These are phyloP conservation scores for Globisporangium heterothallicum DNA, from an alignment of 352 stramenopile genomes.

Conservation along the genomic window DNA sequence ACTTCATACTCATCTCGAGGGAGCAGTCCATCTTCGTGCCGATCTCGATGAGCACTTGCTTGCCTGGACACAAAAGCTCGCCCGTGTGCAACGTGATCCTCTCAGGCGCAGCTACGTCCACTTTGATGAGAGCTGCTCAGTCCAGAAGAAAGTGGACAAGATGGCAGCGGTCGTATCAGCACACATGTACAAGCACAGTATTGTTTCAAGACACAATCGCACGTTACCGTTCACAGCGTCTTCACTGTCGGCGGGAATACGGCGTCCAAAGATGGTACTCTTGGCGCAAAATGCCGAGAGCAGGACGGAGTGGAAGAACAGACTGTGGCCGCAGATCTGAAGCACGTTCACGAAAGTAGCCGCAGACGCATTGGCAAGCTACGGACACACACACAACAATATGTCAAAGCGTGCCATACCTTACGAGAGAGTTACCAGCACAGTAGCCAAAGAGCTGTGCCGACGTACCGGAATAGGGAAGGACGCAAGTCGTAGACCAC, in stretches of 20 bases:
- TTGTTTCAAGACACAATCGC: not conserved
- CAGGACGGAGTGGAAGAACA: constrained; percentile 84
- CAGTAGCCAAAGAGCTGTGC: not conserved
- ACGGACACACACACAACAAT: constrained; percentile 2
- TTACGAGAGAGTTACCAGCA: too few species aligned
- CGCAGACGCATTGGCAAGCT: constrained; percentile 59
- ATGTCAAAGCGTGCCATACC: too few species aligned
- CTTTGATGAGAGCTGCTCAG: constrained; percentile 59
- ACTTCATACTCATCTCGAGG: constrained; percentile 59
- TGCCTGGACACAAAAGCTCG: constrained; percentile 41
- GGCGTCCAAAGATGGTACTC: constrained; percentile 66
- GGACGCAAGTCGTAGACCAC: constrained; percentile 65
- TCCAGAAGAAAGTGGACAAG: not conserved
- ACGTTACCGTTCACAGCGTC: constrained; percentile 51
- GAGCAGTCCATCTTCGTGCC: constrained; percentile 56
- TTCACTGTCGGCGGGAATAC: constrained; percentile 55
- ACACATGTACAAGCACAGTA: not conserved
- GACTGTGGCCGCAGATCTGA: constrained; percentile 75
- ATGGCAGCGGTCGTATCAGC: too few species aligned
- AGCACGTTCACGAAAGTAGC: constrained; percentile 60
- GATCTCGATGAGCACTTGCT: constrained; percentile 69
- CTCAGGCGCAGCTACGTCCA: constrained; percentile 73
- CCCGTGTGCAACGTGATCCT: constrained; percentile 77
- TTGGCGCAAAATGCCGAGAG: constrained; percentile 68
- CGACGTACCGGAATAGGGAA: constrained; percentile 74